Percentiles rank a stretch among this genome's conserved stretches.
Evolutionary conservation across 2,329 filamentous ascomycete genomes (phyloP).

Genomic region (Boeremia lycopersici): DNA sequence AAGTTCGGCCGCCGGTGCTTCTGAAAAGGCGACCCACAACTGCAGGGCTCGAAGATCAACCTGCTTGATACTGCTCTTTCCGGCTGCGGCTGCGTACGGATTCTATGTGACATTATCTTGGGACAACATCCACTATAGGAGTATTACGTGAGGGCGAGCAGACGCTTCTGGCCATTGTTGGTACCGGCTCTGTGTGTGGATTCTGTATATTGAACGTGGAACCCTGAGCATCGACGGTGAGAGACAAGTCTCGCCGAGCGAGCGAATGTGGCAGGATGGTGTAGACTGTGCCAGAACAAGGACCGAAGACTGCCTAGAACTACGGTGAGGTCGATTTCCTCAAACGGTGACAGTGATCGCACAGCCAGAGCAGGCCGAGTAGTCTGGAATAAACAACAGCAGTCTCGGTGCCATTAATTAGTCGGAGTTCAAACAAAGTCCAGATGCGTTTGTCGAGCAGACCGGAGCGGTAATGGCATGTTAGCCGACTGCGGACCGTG

Average conservation of each 20-base stretch:
- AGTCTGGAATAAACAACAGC: background rate
- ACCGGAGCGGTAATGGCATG: slow-evolving; percentile 8
- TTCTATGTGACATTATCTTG: too few species aligned
- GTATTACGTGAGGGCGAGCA: too few species aligned
- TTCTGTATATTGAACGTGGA: background rate
- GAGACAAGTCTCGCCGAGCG: background rate
- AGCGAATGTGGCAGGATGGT: background rate
- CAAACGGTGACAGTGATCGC: background rate
- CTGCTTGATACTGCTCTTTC: too few species aligned
- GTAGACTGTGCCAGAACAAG: slow-evolving; percentile 4
- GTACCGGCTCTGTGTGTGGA: too few species aligned
- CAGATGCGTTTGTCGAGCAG: slow-evolving; percentile 10
- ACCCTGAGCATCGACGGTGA: background rate
- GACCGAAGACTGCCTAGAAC: background rate
- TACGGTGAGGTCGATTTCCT: background rate
- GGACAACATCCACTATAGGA: too few species aligned
- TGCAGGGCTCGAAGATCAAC: too few species aligned
- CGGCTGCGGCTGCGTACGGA: too few species aligned
- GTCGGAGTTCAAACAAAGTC: background rate
- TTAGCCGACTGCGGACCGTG: slow-evolving; percentile 15
- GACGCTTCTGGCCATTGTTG: too few species aligned
- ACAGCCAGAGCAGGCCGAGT: background rate
- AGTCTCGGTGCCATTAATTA: background rate
- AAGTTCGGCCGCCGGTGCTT: too few species aligned
- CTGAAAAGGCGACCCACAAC: too few species aligned